phyloP scores from a whole-genome alignment of 179 eudicot species.

The Camellia oleifera region DNA sequence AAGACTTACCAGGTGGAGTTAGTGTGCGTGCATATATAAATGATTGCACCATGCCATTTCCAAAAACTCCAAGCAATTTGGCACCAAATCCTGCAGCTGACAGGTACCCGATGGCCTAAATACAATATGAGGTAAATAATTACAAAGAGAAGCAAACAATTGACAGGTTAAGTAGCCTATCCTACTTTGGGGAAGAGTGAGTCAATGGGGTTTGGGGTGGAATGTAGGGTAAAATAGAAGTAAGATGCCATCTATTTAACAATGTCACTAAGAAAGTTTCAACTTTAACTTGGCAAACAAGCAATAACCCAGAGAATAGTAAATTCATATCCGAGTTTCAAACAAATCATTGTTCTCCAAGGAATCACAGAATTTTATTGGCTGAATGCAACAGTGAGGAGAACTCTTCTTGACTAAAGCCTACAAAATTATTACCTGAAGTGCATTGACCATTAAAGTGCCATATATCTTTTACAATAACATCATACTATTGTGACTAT shows the following conservation, averaged over 20 bases:
- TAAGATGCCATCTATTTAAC: conserved; percentile 13
- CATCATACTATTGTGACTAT: background rate
- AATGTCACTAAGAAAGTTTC: background rate
- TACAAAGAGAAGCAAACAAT: conserved; percentile 15
- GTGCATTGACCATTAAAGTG: background rate
- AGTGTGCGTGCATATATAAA: conserved; percentile 89
- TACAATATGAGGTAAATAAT: conserved; percentile 29
- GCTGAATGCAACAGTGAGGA: background rate
- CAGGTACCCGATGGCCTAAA: conserved; percentile 81
- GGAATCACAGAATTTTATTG: background rate
- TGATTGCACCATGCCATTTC: conserved; percentile 96
- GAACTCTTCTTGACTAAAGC: background rate
- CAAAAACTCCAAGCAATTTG: conserved; percentile 87
- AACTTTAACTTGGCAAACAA: background rate
- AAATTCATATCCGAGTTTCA: background rate
- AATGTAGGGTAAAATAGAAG: background rate
- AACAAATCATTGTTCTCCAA: background rate
- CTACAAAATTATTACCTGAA: background rate
- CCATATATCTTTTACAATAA: background rate
- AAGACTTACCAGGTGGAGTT: conserved; percentile 52
- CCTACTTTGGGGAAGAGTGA: background rate
- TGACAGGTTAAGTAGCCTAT: background rate
- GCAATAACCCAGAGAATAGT: background rate
- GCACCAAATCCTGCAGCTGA: conserved; percentile 99
- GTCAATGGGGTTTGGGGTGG: background rate